Evolutionary conservation across 2,329 filamentous ascomycete genomes (phyloP), one percentile per base, ranked within the genome.

Genomic region (Botrytis cinerea): DNA sequence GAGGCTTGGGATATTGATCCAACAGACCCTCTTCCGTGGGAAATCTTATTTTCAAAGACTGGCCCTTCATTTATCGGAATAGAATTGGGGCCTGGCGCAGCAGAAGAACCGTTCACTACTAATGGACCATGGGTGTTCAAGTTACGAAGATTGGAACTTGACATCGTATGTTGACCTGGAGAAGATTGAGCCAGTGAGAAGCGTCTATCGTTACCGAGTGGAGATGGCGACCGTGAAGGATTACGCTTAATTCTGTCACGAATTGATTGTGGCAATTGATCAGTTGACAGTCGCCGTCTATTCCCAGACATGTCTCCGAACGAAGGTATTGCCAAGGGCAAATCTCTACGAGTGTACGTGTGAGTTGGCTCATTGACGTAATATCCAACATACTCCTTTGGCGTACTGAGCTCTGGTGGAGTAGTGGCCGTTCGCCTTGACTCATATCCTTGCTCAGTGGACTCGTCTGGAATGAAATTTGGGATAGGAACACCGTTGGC

Each of bases 401-500:
- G 76, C 12, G 74, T 75, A 59, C 70, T 73, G 35, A 80, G 77
- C 22, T 79, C 79, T 43, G 79, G 76, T 28, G 78, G 74, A n/a
- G 74, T 77, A 32, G 74, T 77, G 32, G 77, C 69, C 57, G 76
- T 71, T 68, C 69, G 70, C 48, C 70, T 48, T 62, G 70, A 75
- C 28, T 78, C 77, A 70, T 75, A 76, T 25, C 62, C 64, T 64
- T 73, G 59, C 6, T 80, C 80, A 4, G 69, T 62, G 74, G 75
- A 81, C 69, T 87, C 89, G 74, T 90, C 87, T 1, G 88, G 82
- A 59, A 87, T 86, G 76, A 89, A 89, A 77, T 84, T 88, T 5
- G 88, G 86, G 20, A 89, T 85, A 3, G 85, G 79, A 20, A 86
- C 80, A 5, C 87, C 86, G 73, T 88, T 89, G 32, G 82, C 66